A percentile compares a stretch with the other conserved stretches of the same genome.
These are phyloP conservation scores for Suillus sp. DNA, from an alignment of 768 basidiomycete species.

Conservation along the genomic window DNA sequence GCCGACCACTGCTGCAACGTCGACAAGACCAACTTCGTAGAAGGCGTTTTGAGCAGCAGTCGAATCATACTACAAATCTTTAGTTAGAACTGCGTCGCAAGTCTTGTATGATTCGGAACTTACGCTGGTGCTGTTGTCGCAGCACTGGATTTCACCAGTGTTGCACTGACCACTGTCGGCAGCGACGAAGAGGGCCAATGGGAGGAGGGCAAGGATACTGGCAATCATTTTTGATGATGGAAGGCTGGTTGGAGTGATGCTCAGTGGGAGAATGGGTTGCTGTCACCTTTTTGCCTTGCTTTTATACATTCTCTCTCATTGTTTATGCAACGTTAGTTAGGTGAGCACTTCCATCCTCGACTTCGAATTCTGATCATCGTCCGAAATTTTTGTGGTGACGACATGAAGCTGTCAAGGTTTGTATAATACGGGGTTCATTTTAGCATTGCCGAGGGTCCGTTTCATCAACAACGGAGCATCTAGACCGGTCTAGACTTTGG, in stretches of 20 bases:
- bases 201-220: not conserved
- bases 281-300: not conserved
- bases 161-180: slow-evolving; percentile 4
- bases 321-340: not conserved
- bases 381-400: too few relatives aligned
- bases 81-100: not conserved
- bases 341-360: not conserved
- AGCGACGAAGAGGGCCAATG: not conserved
- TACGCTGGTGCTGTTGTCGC: slow-evolving; percentile 2
- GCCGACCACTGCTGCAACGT: not conserved
- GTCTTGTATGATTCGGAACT: not conserved
- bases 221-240: not conserved
- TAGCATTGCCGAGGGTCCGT: too few relatives aligned
- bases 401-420: too few relatives aligned
- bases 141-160: slow-evolving; percentile 4
- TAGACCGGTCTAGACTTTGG: not conserved
- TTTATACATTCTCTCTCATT: not conserved
- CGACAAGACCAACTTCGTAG: not conserved
- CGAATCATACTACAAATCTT: not conserved
- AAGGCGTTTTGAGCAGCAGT: not conserved
- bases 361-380: too few relatives aligned
- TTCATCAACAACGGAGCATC: too few relatives aligned
- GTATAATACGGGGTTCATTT: too few relatives aligned
- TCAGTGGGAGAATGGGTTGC: not conserved
- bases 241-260: not conserved